Conservation (phyloP, 2,329 filamentous ascomycete genomes). For the Aspergillus fructus region DNA sequence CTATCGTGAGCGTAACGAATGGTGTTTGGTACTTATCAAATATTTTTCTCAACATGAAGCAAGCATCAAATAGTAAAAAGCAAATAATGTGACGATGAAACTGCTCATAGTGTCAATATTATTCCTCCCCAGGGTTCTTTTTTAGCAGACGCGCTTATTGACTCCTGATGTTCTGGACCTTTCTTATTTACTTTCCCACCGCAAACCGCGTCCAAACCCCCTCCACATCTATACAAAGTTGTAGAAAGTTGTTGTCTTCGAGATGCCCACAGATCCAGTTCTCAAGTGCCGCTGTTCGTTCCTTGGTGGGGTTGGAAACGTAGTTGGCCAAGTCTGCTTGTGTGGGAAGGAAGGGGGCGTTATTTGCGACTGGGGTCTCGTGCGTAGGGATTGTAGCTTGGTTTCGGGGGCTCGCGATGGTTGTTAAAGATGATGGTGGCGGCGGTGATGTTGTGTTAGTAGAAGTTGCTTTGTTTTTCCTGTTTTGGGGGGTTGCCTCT, state of each 20-base stretch:
- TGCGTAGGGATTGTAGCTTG: background rate
- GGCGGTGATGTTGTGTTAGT: background rate
- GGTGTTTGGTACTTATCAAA: background rate
- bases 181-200: conserved; percentile 28
- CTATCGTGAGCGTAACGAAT: too few species aligned
- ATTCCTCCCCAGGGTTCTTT: background rate
- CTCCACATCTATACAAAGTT: conserved; percentile 42
- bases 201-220: conserved; percentile 41
- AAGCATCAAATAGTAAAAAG: background rate
- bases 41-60: background rate
- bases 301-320: conserved; percentile 26
- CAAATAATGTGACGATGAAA: background rate
- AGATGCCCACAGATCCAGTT: conserved; percentile 44
- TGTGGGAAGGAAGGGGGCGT: background rate
- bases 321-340: conserved; percentile 33
- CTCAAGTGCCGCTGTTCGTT: conserved; percentile 35
- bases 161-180: background rate
- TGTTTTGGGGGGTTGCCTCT: background rate
- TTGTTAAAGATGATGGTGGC: background rate
- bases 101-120: background rate
- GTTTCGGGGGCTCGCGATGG: background rate
- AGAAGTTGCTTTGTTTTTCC: background rate
- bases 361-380: background rate
- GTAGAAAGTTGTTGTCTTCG: conserved; percentile 41
- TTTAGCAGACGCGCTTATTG: background rate